These are phyloP conservation scores for Arachis hypogaea DNA, from an alignment of 306 rosid species.

Conservation along the genomic window DNA sequence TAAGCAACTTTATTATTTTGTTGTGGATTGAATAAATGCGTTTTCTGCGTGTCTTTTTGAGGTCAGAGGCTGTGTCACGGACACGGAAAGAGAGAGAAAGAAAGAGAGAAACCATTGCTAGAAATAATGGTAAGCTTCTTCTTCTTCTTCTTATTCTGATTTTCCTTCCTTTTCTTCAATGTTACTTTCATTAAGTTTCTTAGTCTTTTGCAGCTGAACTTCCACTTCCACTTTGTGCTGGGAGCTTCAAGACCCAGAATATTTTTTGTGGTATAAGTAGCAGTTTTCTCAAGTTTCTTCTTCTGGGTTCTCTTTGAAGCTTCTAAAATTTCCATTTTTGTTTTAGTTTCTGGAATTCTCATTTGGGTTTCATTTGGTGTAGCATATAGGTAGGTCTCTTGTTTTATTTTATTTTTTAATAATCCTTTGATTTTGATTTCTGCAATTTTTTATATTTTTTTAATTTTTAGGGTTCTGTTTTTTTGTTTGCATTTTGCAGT, in stretches of 20 bases:
- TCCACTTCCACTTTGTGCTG: background rate
- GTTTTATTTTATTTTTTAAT: background rate
- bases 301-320: constrained; percentile 34
- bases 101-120: constrained; percentile 27
- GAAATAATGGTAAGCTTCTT: constrained; percentile 39
- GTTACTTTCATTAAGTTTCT: constrained; percentile 2
- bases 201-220: background rate
- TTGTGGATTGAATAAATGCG: constrained; percentile 57
- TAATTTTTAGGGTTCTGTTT: constrained; percentile 9
- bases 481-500: constrained; percentile 19
- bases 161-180: constrained; percentile 6
- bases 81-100: constrained; percentile 32
- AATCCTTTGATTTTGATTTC: background rate
- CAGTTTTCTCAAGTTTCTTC: constrained; percentile 30
- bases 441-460: background rate
- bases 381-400: background rate
- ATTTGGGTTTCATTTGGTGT: constrained; percentile 32
- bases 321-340: constrained; percentile 25
- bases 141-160: constrained; percentile 11
- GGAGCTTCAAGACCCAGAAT: constrained; percentile 37
- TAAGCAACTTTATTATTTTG: constrained; percentile 20
- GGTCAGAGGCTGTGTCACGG: constrained; percentile 39
- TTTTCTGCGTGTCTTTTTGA: constrained; percentile 44
- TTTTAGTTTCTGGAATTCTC: constrained; percentile 9
- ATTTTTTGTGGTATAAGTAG: constrained; percentile 29